Evolutionary conservation across 1,284 basidiomycete species (phyloP), one percentile per base, ranked within the genome.

Genomic region (Cutaneotrichosporon sp.): DNA sequence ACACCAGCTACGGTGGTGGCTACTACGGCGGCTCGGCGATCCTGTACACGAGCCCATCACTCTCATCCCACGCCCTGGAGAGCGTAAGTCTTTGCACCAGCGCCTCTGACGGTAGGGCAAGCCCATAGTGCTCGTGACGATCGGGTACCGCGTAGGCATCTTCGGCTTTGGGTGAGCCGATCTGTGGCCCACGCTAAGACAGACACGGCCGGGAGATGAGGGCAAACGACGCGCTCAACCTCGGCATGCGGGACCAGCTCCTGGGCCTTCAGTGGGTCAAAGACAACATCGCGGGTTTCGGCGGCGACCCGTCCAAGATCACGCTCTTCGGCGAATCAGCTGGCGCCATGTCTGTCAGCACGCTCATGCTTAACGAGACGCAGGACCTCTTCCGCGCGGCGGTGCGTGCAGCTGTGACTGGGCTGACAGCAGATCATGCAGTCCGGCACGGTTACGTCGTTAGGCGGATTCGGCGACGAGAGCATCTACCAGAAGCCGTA

Each of bases 231-330:
- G 77, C 74, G 0, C 70, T 71, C 34, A 81, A 81, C 58, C 71
- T 80, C 16, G 80, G 80, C 20, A 59, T 80, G 25, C 67, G 69
- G 54, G 83, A 84, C 64, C 80, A 83, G 62, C 70, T 78, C 8
- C 70, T 80, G 24, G 81, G 78, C 0, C 72, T 85, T 5, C 69
- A 81, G 59, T 85, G 83, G 83, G 78, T 84, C 1, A 77, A 82
- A 53, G 50, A 78, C 56, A 79, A 84, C 64, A 82, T 84, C 55
- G 67, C 63, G 27, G 69, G 71, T 2, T 84, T 83, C 60, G 83
- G 83, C 3, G 84, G 84, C 20, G 78, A 83, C 63, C 69, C 72
- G 7, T 59, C 63, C n/a, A 78, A 79, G 61, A 79, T 77, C 3
- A 80, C 79, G 0, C 68, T 79, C 24, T 74, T 75, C 59, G 80